Base-by-base conservation (phyloP, 2,329 filamentous ascomycete species). In the Phaeoacremonium minimum region DNA sequence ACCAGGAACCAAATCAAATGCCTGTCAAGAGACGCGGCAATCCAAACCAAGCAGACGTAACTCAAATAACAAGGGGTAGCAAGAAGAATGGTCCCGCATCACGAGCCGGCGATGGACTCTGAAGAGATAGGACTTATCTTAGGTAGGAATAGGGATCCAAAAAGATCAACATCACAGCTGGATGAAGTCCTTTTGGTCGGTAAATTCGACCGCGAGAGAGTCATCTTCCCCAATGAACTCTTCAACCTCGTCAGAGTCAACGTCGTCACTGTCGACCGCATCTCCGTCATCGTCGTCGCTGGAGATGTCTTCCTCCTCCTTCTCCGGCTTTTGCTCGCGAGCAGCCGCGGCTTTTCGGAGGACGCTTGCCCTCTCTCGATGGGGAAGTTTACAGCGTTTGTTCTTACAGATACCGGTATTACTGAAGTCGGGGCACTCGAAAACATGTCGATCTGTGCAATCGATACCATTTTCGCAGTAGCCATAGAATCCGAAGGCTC, bases 351-450 rank as follows among this genome's bases (percentile, higher is more conserved):
- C 74, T 58, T 83, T 82, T 54, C 87, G 85, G 52, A 83, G 73
- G 56, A 83, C 70, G 69, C 86, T 89, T 57, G 89, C 89, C 63
- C 87, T 82, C 66, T 93, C 87, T 57, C 91, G 80, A 65, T 98
- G 93, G 41, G 81, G 85, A 37, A 95, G 75, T 57, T 84, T 85
- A 70, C 91, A 97, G 47, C 83, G 81, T 62, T 83, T 80, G 58
- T 77, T 80, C 58, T 80, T 81, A 77, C 93, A 98, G 44, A 73
- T 70, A 52, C 91, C 91, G 42, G 78, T 87, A 64, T 95, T 95
- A 74, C 87, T 87, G 69, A 94, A 96, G 59, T 95, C 86, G 44
- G 93, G 91, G 62, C 93, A 97, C 62, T 97, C 91, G 64, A 85
- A 84, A 40, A 91, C 84, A 67, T 98, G 93, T 43, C 89, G 84